Evolutionary conservation across 768 basidiomycete species (phyloP).

Genomic region (Leccinum barrowsii): DNA sequence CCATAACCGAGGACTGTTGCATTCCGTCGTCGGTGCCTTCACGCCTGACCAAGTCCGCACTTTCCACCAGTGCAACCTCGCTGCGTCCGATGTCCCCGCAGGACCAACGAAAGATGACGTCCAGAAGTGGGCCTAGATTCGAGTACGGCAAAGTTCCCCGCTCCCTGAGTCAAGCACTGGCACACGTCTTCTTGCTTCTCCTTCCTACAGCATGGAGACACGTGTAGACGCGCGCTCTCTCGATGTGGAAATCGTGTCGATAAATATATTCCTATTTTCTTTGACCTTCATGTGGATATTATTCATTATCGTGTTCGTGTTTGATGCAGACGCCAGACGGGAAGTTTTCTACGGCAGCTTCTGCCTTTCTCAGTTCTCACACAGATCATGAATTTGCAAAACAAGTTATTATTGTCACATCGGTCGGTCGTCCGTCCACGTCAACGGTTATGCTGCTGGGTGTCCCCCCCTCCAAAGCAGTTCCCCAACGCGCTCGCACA

Average conservation of each 20-base stretch:
- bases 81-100: constrained; percentile 45
- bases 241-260: not conserved
- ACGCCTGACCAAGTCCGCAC: constrained; percentile 42
- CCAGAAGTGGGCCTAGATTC: constrained; percentile 37
- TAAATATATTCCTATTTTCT: not conserved
- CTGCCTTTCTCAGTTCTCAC: constrained; percentile 5
- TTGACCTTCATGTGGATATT: constrained; percentile 1
- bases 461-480: constrained; percentile 3
- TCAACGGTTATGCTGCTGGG: not conserved
- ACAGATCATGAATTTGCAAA: constrained; percentile 14
- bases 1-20: constrained; percentile 69
- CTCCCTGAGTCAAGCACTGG: not conserved
- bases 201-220: not conserved
- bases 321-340: not conserved
- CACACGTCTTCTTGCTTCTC: not conserved
- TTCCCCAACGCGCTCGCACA: constrained; percentile 5
- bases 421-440: not conserved
- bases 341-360: too few species aligned
- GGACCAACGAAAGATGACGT: constrained; percentile 49
- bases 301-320: constrained; percentile 1
- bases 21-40: constrained; percentile 68
- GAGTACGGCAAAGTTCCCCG: not conserved
- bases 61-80: constrained; percentile 59
- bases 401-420: not conserved
- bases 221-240: not conserved